These are phyloP conservation scores for Paragyromitra xinjiangensis DNA, from an alignment of 495 filamentous ascomycete species.

Conservation along the genomic window DNA sequence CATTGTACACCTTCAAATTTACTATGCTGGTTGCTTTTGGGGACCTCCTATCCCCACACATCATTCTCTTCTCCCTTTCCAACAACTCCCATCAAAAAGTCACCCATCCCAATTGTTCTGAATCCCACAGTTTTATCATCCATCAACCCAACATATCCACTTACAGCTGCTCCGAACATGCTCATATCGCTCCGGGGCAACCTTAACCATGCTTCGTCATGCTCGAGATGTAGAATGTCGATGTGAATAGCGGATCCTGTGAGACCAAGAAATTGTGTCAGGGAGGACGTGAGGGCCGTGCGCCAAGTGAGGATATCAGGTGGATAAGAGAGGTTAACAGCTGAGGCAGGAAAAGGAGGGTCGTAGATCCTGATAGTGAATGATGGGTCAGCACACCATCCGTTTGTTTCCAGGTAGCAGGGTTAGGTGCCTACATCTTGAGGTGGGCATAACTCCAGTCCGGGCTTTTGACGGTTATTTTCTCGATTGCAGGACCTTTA, in stretches of 20 bases:
- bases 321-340: conserved; percentile 52
- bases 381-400: background rate
- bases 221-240: conserved; percentile 77
- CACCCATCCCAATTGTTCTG: conserved; percentile 43
- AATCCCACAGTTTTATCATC: conserved; percentile 50
- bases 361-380: conserved; percentile 49
- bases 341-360: conserved; percentile 46
- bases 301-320: conserved; percentile 79
- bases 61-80: conserved; percentile 53
- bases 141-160: conserved; percentile 48
- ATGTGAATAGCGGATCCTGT: conserved; percentile 78
- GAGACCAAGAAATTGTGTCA: conserved; percentile 81
- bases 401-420: background rate
- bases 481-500: conserved; percentile 22
- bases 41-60: conserved; percentile 40
- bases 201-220: conserved; percentile 73
- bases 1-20: background rate
- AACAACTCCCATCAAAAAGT: conserved; percentile 57
- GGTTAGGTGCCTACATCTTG: conserved; percentile 49
- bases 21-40: background rate
- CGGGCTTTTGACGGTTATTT: conserved; percentile 50
- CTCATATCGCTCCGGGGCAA: conserved; percentile 73
- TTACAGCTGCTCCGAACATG: conserved; percentile 67
- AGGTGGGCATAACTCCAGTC: conserved; percentile 55
- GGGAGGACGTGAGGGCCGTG: conserved; percentile 74